Evolutionary conservation across 208 protist species (phyloP).

Genomic region (Acanthamoeba lenticulata): DNA sequence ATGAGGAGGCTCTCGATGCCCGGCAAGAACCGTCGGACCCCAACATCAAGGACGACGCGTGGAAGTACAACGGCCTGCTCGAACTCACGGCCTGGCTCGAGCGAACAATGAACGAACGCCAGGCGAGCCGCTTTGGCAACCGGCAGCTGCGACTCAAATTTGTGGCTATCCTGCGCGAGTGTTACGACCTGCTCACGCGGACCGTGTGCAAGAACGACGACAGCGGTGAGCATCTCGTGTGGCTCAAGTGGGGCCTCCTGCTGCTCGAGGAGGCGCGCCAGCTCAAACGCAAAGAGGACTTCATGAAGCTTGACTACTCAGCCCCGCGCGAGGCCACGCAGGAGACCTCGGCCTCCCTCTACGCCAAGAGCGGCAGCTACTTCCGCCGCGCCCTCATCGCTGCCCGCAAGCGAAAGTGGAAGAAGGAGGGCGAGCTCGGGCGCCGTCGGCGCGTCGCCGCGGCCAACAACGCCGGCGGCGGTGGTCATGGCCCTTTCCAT

Average conservation of each 20-base stretch:
- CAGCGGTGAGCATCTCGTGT: constrained; percentile 40
- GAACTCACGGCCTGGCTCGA: constrained; percentile 36
- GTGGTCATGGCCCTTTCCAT: too few species aligned
- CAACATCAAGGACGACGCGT: constrained; percentile 15
- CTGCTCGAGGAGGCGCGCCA: constrained; percentile 36
- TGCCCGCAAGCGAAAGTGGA: constrained; percentile 9
- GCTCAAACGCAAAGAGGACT: constrained; percentile 50
- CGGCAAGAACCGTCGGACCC: not conserved
- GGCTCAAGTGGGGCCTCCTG: constrained; percentile 40
- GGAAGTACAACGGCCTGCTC: not conserved
- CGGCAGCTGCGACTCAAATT: constrained; percentile 34
- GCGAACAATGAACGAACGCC: not conserved
- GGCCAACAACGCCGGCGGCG: too few species aligned
- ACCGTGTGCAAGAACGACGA: constrained; percentile 43
- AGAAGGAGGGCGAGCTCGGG: constrained; percentile 29
- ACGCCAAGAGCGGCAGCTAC: constrained; percentile 53
- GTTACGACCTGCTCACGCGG: constrained; percentile 18
- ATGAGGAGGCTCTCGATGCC: not conserved
- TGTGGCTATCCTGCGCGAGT: not conserved
- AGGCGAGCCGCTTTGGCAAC: constrained; percentile 11
- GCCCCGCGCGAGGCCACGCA: not conserved
- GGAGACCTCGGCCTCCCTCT: not conserved
- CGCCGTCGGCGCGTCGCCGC: not conserved
- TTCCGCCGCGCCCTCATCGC: constrained; percentile 12
- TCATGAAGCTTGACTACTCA: constrained; percentile 50